Evolutionary conservation across 768 basidiomycete genomes (phyloP).

Genomic region (Macrocybe gigantea): DNA sequence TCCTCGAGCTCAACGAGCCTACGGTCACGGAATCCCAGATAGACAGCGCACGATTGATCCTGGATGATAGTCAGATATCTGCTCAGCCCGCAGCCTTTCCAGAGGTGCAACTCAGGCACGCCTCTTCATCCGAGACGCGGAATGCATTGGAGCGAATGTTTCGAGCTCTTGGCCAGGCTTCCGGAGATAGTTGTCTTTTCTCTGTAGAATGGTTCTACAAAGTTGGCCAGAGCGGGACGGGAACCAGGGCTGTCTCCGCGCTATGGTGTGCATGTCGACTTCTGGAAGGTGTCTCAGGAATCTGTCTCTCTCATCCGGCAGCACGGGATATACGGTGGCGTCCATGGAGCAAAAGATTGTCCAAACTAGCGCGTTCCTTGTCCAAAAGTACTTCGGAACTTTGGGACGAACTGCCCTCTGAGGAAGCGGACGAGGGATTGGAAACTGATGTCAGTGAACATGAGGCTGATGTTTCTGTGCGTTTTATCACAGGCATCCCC

Average conservation of each 20-base stretch:
- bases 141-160: constrained; percentile 67
- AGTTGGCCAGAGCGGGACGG: constrained; percentile 40
- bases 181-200: constrained; percentile 63
- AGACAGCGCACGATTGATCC: constrained; percentile 47
- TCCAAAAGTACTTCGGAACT: constrained; percentile 61
- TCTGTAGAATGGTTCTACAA: constrained; percentile 80
- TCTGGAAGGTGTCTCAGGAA: constrained; percentile 61
- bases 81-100: constrained; percentile 47
- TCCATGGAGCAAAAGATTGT: constrained; percentile 42
- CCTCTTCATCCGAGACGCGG: constrained; percentile 44
- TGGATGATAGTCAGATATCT: constrained; percentile 43
- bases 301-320: constrained; percentile 33
- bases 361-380: constrained; percentile 60
- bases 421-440: constrained; percentile 18
- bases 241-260: constrained; percentile 53
- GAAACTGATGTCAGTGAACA: constrained; percentile 11
- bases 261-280: constrained; percentile 81
- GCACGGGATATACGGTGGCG: constrained; percentile 16
- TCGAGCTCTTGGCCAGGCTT: constrained; percentile 60
- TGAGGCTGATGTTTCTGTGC: constrained; percentile 32
- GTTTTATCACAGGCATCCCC: constrained; percentile 63
- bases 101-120: constrained; percentile 47
- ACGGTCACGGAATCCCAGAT: constrained; percentile 38
- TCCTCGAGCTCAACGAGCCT: constrained; percentile 69
- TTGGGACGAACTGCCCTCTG: constrained; percentile 44